Base-by-base conservation (phyloP, 1,139 yeast species). In the Arxiozyma slooffiae region DNA sequence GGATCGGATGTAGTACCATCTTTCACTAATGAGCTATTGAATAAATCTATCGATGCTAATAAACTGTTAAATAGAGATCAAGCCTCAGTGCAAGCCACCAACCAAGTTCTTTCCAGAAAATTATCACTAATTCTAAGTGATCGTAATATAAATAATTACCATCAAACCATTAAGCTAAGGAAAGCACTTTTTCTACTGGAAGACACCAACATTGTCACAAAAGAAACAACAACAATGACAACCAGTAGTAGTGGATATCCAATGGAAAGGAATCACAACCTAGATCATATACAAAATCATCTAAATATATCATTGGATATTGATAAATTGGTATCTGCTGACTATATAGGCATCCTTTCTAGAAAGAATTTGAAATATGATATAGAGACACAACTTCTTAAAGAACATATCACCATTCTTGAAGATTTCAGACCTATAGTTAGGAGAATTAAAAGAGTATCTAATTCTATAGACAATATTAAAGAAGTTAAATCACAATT, bases 381-480 rank as follows among this genome's bases (percentile, higher is more conserved):
- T 48, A 73, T 88, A 17, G 96, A 88, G 60, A 73, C 74, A n/a
- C 89, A 85, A 52, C 71, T 87, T 43, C 71, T 88, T 51, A 79
- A 76, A 55, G 79, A 79, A 50, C 87, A 86, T 58, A 70, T 79
- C 4, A 61, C 67, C 17, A 72, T 80, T 0, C 70, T 89, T 50
- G 80, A 78, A 57, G 85, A 80, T 51, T 86, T 81, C 58, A 77
- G 74, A 51, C 81, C 85, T 2, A 71, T 80, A 11, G 75, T 81
- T 16, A 71, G 65, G 51, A 61, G 66, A 45, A 61, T 65, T 17
- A 63, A 60, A 44, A 56, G 66, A 46, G 52, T 62, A 4, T 69
- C 83, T 37, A 71, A 70, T 46, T 61, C 71, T 1, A 69, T 83
- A 16, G 68, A 70, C 40, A 70, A 67, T 18, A 64, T 85, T 50